Percentiles rank a stretch among this genome's conserved stretches.
phyloP scores from a whole-genome alignment of 1,284 basidiomycete species.

The Entoloma clypeatum region DNA sequence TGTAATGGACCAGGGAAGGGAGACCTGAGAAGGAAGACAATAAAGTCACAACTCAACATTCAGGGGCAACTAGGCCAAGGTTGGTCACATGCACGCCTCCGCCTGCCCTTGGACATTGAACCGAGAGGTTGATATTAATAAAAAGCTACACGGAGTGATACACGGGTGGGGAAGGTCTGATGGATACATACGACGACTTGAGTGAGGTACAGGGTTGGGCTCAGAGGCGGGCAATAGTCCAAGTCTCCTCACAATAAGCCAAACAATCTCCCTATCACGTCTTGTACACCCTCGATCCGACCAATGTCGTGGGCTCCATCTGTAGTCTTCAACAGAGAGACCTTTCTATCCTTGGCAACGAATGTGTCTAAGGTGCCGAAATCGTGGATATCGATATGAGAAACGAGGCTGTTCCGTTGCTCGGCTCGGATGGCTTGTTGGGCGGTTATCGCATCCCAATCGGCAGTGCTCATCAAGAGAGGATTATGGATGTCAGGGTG shows the following conservation, averaged over 20 bases:
- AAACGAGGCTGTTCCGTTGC: slow-evolving; percentile 38
- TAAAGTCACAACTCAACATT: too few species aligned
- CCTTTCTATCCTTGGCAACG: slow-evolving; percentile 37
- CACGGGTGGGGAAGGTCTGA: too few species aligned
- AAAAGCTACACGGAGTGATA: too few species aligned
- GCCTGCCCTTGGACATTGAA: too few species aligned
- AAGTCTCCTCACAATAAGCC: slow-evolving; percentile 13
- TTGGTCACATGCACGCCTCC: too few species aligned
- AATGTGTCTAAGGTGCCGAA: slow-evolving; percentile 60
- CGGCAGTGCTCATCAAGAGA: slow-evolving; percentile 12
- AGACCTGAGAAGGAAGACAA: too few species aligned
- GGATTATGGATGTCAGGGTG: not conserved
- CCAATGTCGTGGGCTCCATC: slow-evolving; percentile 66
- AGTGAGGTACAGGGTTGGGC: not conserved
- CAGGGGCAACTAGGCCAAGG: too few species aligned
- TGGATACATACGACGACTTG: not conserved
- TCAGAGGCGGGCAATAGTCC: not conserved
- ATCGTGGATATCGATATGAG: slow-evolving; percentile 38
- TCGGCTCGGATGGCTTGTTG: slow-evolving; percentile 28
- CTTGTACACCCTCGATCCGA: slow-evolving; percentile 66
- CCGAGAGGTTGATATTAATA: too few species aligned
- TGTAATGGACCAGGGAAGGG: too few species aligned
- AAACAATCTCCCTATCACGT: slow-evolving; percentile 57
- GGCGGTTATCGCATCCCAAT: slow-evolving; percentile 30
- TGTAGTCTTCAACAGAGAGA: slow-evolving; percentile 54